Base-by-base conservation (phyloP, 495 filamentous ascomycete genomes). In the Oidiodendron maius region DNA sequence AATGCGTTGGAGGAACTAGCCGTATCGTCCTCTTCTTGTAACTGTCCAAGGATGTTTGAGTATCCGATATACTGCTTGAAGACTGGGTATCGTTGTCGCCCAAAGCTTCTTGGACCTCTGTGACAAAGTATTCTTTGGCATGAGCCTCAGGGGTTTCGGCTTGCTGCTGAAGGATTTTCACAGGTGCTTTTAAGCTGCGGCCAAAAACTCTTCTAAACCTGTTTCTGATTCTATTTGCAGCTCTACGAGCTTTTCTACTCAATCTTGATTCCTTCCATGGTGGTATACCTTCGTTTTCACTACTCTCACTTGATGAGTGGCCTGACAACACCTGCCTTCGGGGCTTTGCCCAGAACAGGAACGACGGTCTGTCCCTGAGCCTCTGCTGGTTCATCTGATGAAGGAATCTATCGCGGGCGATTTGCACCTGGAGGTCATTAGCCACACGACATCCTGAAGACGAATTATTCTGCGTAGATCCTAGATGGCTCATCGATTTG, bases 401-500 rank as follows among this genome's bases (percentile, higher is more conserved):
- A 11, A 71, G 54, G 43, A 71, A 80, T 30, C 74, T 68, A 37
- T 64, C 66, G 34, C 70, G 67, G 39, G 74, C 72, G 39, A 72
- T 60, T 47, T 71, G 64, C 38, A 75, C 66, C 8, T 72, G 75
- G 15, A 61, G 65, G 57, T 79, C 73, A 13, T 74, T 54, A 11
- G 30, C 25, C 13, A 69, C 63, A 5, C 58, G 63, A 46, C 61
- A 39, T 11, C 46, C 44, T 24, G 47, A 48, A 1, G 57, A 44
- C 2, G 17, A 39, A 22, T 56, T 54, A 21, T 58, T 55, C 3
- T 40, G 58, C 16, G 68, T 64, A 16, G 68, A 61, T 23, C 70
- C 67, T 17, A 84, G 62, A 48, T 87, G 86, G 44, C 80, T 83
- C 68, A 79, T 78, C 0, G 84, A 84, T 21, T 75, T 81, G 1